Percentiles rank a stretch among this genome's conserved stretches.
Evolutionary conservation across 352 stramenopile genomes (phyloP).

Genomic region (Phytophthora vignae): DNA sequence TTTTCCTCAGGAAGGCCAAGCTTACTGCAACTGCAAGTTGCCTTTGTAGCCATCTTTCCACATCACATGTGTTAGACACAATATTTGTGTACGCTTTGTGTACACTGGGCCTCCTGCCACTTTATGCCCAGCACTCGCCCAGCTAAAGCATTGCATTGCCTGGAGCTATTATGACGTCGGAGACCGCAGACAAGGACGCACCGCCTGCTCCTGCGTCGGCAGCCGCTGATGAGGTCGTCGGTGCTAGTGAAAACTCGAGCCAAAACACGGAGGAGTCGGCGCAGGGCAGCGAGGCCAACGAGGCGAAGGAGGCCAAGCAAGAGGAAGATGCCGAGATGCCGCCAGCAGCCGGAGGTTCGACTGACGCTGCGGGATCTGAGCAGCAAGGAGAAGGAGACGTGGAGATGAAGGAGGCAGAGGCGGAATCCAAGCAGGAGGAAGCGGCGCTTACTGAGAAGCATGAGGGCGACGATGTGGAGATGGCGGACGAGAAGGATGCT

Average conservation of each 20-base stretch:
- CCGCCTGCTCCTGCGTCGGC: not conserved
- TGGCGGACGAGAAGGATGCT: not conserved
- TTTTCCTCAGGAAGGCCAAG: too few relatives aligned
- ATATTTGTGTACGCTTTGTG: slow-evolving; percentile 15
- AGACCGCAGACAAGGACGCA: slow-evolving; percentile 23
- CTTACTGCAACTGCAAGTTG: slow-evolving; percentile 5
- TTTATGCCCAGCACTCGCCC: not conserved
- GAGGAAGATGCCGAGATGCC: slow-evolving; percentile 13
- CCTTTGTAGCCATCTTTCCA: slow-evolving; percentile 21
- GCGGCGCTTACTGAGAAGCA: not conserved
- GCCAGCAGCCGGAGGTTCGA: not conserved
- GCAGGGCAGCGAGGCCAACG: slow-evolving; percentile 10
- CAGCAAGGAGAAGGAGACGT: slow-evolving; percentile 19
- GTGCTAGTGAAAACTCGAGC: slow-evolving; percentile 19
- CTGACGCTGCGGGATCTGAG: not conserved
- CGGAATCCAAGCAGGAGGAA: not conserved
- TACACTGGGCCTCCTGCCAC: slow-evolving; percentile 9
- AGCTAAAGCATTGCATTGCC: not conserved
- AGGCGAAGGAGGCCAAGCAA: slow-evolving; percentile 20
- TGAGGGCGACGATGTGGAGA: slow-evolving; percentile 6
- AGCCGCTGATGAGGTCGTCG: slow-evolving; percentile 17
- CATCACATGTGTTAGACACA: not conserved
- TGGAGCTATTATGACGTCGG: slow-evolving; percentile 15
- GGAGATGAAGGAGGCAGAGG: slow-evolving; percentile 23
- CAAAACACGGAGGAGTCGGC: slow-evolving; percentile 22